Base-by-base conservation (phyloP, 108 stramenopile species). In the Pseudonitzschia pungens region DNA sequence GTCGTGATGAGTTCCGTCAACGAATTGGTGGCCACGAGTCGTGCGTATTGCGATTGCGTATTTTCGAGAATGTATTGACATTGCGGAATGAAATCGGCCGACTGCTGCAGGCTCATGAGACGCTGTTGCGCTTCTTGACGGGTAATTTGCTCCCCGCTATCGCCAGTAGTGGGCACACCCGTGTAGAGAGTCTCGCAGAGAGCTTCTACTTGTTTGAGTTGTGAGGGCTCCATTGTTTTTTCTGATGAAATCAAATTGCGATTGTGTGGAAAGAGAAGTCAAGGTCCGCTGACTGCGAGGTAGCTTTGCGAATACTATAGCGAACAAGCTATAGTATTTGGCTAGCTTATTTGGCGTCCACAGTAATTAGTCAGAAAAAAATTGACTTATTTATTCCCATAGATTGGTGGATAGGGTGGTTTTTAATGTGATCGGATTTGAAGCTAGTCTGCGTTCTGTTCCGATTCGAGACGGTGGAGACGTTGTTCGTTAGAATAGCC, bases 1-100 rank as follows among this genome's bases (percentile, higher is more conserved):
- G 75, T 88, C 21, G 97, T 92, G 69, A 98, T 96, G 51, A 98
- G 89, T 75, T 94, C 89, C 10, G 91, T 97, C 32, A 98, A 86
- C 55, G 81, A 83, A 77, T 95, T 97, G 76, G 89, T 84, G 21
- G 98, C 98, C 16, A 98, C 96, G 14, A 97, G 85, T 24, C 92
- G 86, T 24, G 98, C 97, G 71, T 97, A 97, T 70, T 93, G 89
- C 41, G 89, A 88, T 48, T 87, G 76, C 64, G 92, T 92, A 33
- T 96, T 77, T 79, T 98, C 97, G 29, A 98, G 88, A 65, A 98
- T 97, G 85, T 96, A 97, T 82, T 98, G 98, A 69, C 97, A 97
- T 76, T 96, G 96, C 44, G 98, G 98, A 79, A 98, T 98, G 79
- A 87, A 96, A 68, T 97, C 92, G 10, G 96, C 94, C 7, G 92